Percentiles rank a stretch among this genome's conserved stretches.
These are phyloP conservation scores for Daldinia bambusicola DNA, from an alignment of 495 filamentous ascomycete species.

Conservation along the genomic window DNA sequence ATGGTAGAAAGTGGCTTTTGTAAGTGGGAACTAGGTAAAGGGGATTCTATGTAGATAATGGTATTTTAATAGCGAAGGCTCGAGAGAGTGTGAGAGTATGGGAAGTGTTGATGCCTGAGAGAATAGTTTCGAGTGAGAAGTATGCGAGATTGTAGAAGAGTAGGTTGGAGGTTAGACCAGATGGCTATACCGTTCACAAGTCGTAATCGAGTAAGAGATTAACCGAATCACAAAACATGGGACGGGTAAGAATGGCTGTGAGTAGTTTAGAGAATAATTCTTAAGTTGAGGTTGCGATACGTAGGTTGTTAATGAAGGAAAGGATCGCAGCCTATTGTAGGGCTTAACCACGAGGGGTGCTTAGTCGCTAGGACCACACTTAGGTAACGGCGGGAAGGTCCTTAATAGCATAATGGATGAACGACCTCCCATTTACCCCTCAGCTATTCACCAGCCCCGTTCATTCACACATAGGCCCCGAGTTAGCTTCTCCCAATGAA, in stretches of 20 bases:
- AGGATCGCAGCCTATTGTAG: not conserved
- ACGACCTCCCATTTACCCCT: not conserved
- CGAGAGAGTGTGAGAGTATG: not conserved
- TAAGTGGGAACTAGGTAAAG: not conserved
- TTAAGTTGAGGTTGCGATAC: not conserved
- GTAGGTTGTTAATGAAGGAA: not conserved
- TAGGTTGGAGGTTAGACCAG: not conserved
- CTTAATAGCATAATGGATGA: not conserved
- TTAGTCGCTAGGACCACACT: not conserved
- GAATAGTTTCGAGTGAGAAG: not conserved
- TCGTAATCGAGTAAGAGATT: not conserved
- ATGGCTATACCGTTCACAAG: not conserved
- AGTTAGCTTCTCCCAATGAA: slow-evolving; percentile 47
- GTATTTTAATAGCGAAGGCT: not conserved
- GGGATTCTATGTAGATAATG: not conserved
- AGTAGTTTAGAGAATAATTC: not conserved
- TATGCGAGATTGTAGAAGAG: not conserved
- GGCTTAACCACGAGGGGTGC: not conserved
- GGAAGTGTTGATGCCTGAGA: not conserved
- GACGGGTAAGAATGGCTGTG: not conserved
- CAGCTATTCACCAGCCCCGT: slow-evolving; percentile 10
- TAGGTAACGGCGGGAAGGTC: not conserved
- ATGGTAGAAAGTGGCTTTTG: not conserved
- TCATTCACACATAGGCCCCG: slow-evolving; percentile 16
- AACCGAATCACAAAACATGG: not conserved